Evolutionary conservation across 805 yeast genomes (phyloP), one percentile per base, ranked within the genome.

Genomic region (Starmerella apis): DNA sequence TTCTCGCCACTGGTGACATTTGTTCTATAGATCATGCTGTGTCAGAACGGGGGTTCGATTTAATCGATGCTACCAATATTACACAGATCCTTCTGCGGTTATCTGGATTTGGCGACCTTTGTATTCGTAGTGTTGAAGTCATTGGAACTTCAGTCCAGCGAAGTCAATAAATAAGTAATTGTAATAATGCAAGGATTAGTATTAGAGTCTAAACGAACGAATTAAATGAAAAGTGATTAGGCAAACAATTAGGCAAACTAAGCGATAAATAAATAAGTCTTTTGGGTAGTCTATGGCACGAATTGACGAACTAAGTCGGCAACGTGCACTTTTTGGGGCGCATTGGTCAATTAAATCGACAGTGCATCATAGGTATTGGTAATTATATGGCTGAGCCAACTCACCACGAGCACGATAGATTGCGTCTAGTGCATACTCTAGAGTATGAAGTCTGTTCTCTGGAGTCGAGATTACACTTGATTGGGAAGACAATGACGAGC

Each of bases 351-450:
- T 7, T 18, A 8, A 31, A 31, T 11, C 30, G 30, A 8, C 30
- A 11, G 30, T 27, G 31, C 14, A 4, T 38, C 39, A 53, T 19
- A 51, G 7, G 53, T 59, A 55, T 25, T 48, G 56, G 47, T 49
- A 60, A 46, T 60, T 54, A 42, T 55, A 46, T 3, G 62, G 59
- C 28, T 39, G 48, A 1, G 59, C 39, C 10, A 60, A 56, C 49
- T 59, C 61, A 5, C 37, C 31, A 19, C 63, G 56, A 13, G 61
- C 57, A 10, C 32, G 42, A 46, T 47, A 53, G 18, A 60, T 60
- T 1, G 56, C 57, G 25, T 48, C 47, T 6, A 60, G 43, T 3
- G 62, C 63, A 22, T 43, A 38, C 25, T 58, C 61, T 8, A 60
- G 55, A 18, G 49, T 46, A 13, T 35, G 27, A 16, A 60, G 56